These are phyloP conservation scores for Adansonia grandidieri DNA, from an alignment of 441 rosid species.

Conservation along the genomic window DNA sequence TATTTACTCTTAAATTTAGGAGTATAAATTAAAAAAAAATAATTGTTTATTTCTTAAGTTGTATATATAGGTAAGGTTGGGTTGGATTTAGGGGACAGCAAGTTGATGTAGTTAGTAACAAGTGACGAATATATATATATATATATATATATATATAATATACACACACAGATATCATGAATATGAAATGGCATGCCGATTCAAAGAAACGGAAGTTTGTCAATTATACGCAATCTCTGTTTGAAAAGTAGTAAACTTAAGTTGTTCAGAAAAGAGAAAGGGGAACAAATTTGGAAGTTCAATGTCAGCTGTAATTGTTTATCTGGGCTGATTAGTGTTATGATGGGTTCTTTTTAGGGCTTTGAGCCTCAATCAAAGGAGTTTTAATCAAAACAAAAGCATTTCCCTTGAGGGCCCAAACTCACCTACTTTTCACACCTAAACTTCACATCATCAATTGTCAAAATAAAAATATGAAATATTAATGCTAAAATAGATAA, in stretches of 20 bases:
- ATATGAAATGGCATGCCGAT: background rate
- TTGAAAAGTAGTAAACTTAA: no score
- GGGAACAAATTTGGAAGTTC: background rate
- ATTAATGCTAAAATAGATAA: background rate
- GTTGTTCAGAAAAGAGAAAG: no score
- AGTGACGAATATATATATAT: background rate
- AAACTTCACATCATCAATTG: background rate
- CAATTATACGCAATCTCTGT: background rate
- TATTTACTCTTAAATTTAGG: background rate
- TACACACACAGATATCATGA: no score
- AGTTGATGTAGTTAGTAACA: conserved; percentile 14
- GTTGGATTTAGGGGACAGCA: conserved; percentile 8
- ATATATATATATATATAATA: no score
- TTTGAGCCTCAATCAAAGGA: background rate
- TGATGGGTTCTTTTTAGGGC: background rate
- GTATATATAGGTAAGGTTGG: background rate
- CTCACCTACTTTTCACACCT: background rate
- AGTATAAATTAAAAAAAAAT: background rate
- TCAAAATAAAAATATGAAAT: background rate
- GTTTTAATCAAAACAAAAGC: no score
- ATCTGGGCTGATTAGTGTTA: background rate
- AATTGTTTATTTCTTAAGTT: background rate
- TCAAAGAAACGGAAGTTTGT: background rate
- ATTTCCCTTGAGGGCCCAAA: background rate
- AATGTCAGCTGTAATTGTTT: background rate